Evolutionary conservation across 768 basidiomycete genomes (phyloP), one percentile per base, ranked within the genome.

Genomic region (Mrakia blollopis): DNA sequence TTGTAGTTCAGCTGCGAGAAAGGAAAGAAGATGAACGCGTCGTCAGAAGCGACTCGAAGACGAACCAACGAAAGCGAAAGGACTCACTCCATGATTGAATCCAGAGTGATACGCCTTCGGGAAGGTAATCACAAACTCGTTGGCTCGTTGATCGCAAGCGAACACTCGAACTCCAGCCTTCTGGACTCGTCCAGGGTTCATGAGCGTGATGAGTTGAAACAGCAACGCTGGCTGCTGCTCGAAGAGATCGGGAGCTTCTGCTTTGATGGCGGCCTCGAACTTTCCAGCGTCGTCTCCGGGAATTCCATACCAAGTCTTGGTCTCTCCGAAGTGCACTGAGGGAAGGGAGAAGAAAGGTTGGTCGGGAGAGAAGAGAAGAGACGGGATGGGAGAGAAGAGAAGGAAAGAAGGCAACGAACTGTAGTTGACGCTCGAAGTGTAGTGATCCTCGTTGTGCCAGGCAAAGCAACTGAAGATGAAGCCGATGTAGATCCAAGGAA

Each of bases 391-490:
- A 39, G 44, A 14, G 37, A 54, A 11, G 28, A 0, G 50, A 21
- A 71, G 32, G 6, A 30, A 52, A 18, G 41, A 35, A 47, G 44
- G 52, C 8, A 23, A 73, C 92, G 82, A 84, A 94, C 93, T 92
- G 85, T 89, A 95, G 83, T 95, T 94, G 82, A 98, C 89, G 83
- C 92, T 94, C 83, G 94, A 97, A 16, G 96, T 98, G 83, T 97
- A 96, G 85, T 98, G 96, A 85, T 98, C 96, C 90, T 97, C 95
- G 81, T 99, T 99, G 85, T 99, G 97, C 97, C 97, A 99, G 83
- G 96, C 98, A 84, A 99, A 99, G 3, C 97, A 96, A 21, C 95
- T 96, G 83, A 99, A 99, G 25, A 94, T 87, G 96, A 98, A 98
- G 44, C 97, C 97, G 78, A 98, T 93, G 83, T 99, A 99, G 52